phyloP scores from a whole-genome alignment of 2,329 filamentous ascomycete genomes.

The Lojkania enalia region DNA sequence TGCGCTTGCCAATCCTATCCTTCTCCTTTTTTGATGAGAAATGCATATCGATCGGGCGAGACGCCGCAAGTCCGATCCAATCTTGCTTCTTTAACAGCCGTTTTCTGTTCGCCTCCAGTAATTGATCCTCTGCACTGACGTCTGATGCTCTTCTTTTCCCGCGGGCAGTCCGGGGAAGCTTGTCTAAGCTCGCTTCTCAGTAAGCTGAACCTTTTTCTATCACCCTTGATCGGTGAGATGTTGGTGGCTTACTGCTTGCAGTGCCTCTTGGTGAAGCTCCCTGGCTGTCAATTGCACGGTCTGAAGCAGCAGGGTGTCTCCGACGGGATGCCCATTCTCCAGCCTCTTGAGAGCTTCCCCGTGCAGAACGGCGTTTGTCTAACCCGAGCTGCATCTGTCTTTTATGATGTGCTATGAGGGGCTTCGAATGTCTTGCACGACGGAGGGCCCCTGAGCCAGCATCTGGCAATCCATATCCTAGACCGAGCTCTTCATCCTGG shows the following conservation, averaged over 20 bases:
- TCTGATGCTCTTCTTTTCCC: conserved; percentile 12
- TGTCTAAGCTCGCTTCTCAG: conserved; percentile 7
- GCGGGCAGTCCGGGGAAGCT: background rate
- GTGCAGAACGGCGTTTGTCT: background rate
- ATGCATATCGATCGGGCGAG: conserved; percentile 33
- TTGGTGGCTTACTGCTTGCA: conserved; percentile 13
- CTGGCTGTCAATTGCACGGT: background rate
- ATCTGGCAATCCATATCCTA: conserved; percentile 10
- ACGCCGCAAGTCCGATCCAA: conserved; percentile 39
- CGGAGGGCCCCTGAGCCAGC: conserved; percentile 16
- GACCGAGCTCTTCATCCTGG: conserved; percentile 12
- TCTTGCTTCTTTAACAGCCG: conserved; percentile 36
- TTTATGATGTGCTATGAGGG: background rate
- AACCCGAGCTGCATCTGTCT: conserved; percentile 1
- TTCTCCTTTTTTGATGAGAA: conserved; percentile 32
- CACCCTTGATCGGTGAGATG: conserved; percentile 15
- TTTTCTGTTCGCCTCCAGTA: conserved; percentile 33
- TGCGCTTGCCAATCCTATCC: conserved; percentile 37
- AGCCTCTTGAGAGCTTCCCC: background rate
- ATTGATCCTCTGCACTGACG: conserved; percentile 17
- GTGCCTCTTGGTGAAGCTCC: background rate
- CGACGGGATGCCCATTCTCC: background rate
- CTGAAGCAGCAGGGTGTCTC: conserved; percentile 1
- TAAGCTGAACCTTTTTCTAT: conserved; percentile 7
- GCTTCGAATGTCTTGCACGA: conserved; percentile 14